Evolutionary conservation across 1,139 yeast species (phyloP).

Genomic region (Eremothecium coryli): DNA sequence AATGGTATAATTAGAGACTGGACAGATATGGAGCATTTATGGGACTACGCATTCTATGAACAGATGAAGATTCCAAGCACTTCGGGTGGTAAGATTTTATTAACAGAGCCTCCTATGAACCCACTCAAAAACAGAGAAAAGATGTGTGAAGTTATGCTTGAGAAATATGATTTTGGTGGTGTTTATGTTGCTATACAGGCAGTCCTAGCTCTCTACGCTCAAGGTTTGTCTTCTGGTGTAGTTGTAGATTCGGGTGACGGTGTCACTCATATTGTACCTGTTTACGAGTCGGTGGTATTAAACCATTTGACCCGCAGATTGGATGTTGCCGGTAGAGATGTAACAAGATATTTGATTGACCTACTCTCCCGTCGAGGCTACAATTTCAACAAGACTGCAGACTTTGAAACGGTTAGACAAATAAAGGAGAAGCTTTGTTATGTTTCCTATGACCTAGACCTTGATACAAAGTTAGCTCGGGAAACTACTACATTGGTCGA

Average conservation of each 20-base stretch:
- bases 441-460: slow-evolving; percentile 85
- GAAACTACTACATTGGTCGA: slow-evolving; percentile 94
- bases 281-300: slow-evolving; percentile 89
- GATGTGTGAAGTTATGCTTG: slow-evolving; percentile 97
- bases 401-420: slow-evolving; percentile 95
- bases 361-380: slow-evolving; percentile 90
- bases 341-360: slow-evolving; percentile 86
- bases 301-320: slow-evolving; percentile 86
- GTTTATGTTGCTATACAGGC: slow-evolving; percentile 98
- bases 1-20: slow-evolving; percentile 95
- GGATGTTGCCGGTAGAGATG: slow-evolving; percentile 98
- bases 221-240: slow-evolving; percentile 95
- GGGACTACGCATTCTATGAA: slow-evolving; percentile 97
- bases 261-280: slow-evolving; percentile 97
- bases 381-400: slow-evolving; percentile 97
- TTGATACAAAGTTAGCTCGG: slow-evolving; percentile 77
- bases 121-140: slow-evolving; percentile 78
- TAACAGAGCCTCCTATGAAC: slow-evolving; percentile 98
- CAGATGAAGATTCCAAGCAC: slow-evolving; percentile 71
- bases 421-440: slow-evolving; percentile 94
- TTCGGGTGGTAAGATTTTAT: slow-evolving; percentile 66
- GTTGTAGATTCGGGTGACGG: slow-evolving; percentile 95
- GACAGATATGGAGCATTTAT: slow-evolving; percentile 97
- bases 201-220: slow-evolving; percentile 92
- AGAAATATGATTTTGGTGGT: slow-evolving; percentile 89